These are phyloP conservation scores for Didymellaceae sp. DNA, from an alignment of 2,329 filamentous ascomycete species.

Conservation along the genomic window DNA sequence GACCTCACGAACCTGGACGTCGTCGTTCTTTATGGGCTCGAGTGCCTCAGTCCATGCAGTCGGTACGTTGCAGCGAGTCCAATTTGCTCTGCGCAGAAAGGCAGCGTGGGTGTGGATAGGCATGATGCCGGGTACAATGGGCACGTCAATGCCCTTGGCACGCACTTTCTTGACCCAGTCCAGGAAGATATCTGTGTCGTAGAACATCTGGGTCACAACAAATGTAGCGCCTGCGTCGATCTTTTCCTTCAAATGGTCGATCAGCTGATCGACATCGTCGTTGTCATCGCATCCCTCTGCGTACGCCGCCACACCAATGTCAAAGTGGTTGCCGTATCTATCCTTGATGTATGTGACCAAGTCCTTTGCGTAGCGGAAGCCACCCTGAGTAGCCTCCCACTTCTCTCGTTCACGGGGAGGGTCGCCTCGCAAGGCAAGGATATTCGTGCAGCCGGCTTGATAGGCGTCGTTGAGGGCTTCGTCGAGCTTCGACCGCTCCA, in stretches of 20 bases:
- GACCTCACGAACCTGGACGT: constrained; percentile 87
- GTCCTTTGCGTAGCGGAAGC: constrained; percentile 92
- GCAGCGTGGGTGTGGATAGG: constrained; percentile 94
- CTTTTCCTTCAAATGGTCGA: constrained; percentile 96
- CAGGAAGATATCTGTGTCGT: constrained; percentile 94
- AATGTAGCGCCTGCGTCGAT: constrained; percentile 92
- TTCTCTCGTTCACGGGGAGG: constrained; percentile 92
- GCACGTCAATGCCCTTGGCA: constrained; percentile 80
- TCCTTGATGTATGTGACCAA: constrained; percentile 83
- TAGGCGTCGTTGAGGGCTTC: constrained; percentile 86
- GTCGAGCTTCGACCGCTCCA: constrained; percentile 91
- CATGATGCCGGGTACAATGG: constrained; percentile 88
- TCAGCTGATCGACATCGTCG: constrained; percentile 79
- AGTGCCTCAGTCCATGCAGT: constrained; percentile 79
- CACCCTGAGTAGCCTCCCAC: constrained; percentile 86
- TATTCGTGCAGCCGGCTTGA: constrained; percentile 96
- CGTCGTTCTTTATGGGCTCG: constrained; percentile 96
- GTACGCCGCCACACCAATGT: constrained; percentile 96
- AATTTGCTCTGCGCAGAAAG: constrained; percentile 87
- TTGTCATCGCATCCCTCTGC: constrained; percentile 96
- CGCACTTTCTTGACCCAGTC: constrained; percentile 88
- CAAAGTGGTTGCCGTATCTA: constrained; percentile 86
- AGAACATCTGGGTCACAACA: constrained; percentile 99
- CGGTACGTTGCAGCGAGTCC: constrained; percentile 87
- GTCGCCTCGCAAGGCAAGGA: constrained; percentile 89